Evolutionary conservation across 345 rosid species (phyloP).

Genomic region (Dipteronia dyeriana): DNA sequence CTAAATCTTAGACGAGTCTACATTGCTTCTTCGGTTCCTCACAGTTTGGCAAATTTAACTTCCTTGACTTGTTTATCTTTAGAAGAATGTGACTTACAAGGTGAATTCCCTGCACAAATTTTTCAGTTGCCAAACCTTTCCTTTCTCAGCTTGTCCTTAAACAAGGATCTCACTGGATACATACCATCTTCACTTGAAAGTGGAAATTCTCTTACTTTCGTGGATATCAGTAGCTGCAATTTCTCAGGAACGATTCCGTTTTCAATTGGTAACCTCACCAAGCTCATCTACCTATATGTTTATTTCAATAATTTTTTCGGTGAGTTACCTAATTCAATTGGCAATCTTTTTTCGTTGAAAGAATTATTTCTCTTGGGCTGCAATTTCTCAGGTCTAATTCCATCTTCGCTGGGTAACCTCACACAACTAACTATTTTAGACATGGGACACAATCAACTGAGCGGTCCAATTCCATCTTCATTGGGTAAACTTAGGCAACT

Average conservation of each 20-base stretch:
- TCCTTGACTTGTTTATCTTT: constrained; percentile 4
- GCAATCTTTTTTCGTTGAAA: not conserved
- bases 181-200: not conserved
- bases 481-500: constrained; percentile 18
- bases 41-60: not conserved
- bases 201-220: not conserved
- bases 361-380: not conserved
- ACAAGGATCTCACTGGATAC: not conserved
- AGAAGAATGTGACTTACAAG: not conserved
- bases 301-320: not conserved
- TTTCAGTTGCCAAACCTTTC: constrained; percentile 15
- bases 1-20: not conserved
- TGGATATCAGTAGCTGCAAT: not conserved
- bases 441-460: constrained; percentile 7
- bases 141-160: not conserved
- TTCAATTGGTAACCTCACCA: not conserved
- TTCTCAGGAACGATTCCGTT: not conserved
- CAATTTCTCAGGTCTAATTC: constrained; percentile 9
- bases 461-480: not conserved
- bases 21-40: not conserved
- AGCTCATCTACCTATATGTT: not conserved
- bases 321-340: constrained; percentile 17
- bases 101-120: constrained; percentile 12
- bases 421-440: not conserved
- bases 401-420: constrained; percentile 13